A percentile compares a stretch with the other conserved stretches of the same genome.
Evolutionary conservation across 2,329 filamentous ascomycete genomes (phyloP).

Genomic region (Phaeosphaeria sp.): DNA sequence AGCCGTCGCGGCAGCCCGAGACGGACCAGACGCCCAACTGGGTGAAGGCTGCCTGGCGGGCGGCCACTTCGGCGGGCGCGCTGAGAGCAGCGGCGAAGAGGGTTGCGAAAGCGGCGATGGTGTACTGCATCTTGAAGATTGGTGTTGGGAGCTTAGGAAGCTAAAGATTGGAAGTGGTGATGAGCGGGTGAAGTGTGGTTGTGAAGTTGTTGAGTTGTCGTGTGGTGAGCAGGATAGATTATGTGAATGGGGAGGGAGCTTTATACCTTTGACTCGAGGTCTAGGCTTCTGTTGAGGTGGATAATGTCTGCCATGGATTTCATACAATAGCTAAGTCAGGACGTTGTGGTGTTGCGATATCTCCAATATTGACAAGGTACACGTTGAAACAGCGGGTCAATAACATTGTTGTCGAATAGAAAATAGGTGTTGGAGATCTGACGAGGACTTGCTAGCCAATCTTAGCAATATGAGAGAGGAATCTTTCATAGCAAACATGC

Average conservation of each 20-base stretch:
- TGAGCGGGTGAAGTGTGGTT: not conserved
- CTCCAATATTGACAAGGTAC: not conserved
- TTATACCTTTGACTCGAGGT: not conserved
- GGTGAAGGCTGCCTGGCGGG: constrained; percentile 6
- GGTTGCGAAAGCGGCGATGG: not conserved
- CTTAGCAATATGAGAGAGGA: not conserved
- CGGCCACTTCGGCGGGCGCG: not conserved
- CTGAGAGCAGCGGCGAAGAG: constrained; percentile 1
- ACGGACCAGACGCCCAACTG: not conserved
- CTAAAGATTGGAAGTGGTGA: not conserved
- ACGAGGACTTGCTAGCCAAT: not conserved
- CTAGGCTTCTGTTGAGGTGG: not conserved
- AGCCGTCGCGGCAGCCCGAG: constrained; percentile 3
- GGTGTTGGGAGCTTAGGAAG: not conserved
- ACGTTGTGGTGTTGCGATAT: not conserved
- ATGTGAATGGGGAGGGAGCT: not conserved
- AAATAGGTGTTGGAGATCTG: not conserved
- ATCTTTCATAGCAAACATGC: not conserved
- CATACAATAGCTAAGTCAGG: not conserved
- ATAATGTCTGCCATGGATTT: not conserved
- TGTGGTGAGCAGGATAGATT: not conserved
- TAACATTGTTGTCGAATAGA: not conserved
- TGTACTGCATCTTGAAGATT: constrained; percentile 6
- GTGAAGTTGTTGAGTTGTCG: not conserved
- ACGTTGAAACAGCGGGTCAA: not conserved